Percentiles rank a stretch among this genome's conserved stretches.
Conservation (phyloP, 768 basidiomycete genomes). For the Phylloporus scabripes region DNA sequence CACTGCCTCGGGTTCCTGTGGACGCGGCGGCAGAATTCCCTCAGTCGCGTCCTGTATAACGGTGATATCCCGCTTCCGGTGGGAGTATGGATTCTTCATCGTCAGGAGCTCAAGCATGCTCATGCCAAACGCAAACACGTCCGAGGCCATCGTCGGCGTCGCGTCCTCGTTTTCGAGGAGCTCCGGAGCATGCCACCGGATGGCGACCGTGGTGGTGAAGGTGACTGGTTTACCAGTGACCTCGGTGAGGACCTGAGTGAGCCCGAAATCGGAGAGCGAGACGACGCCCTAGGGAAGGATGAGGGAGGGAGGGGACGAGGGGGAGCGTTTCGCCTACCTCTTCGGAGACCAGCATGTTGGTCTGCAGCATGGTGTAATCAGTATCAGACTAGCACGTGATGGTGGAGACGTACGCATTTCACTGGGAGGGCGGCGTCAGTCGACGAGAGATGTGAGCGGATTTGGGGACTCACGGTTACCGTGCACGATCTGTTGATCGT, state of each 20-base stretch:
- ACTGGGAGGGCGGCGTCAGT: slow-evolving; percentile 32
- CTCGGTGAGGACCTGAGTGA: slow-evolving; percentile 56
- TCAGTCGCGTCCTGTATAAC: slow-evolving; percentile 44
- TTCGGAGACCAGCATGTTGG: slow-evolving; percentile 54
- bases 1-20: slow-evolving; percentile 29
- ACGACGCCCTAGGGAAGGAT: slow-evolving; percentile 40
- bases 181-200: slow-evolving; percentile 61
- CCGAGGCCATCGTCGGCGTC: slow-evolving; percentile 43
- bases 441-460: background rate
- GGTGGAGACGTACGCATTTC: slow-evolving; percentile 47
- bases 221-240: slow-evolving; percentile 47
- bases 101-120: slow-evolving; percentile 55
- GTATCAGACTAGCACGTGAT: background rate
- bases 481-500: slow-evolving; percentile 47
- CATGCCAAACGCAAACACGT: slow-evolving; percentile 59
- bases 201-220: slow-evolving; percentile 41
- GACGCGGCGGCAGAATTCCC: slow-evolving; percentile 39
- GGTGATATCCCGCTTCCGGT: slow-evolving; percentile 44
- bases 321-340: slow-evolving; percentile 29
- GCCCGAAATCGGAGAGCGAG: slow-evolving; percentile 58
- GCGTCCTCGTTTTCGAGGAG: slow-evolving; percentile 41
- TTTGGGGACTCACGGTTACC: slow-evolving; percentile 48
- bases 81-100: slow-evolving; percentile 44
- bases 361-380: slow-evolving; percentile 28
- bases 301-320: background rate